phyloP scores from a whole-genome alignment of 495 filamentous ascomycete genomes.

The Sphaerosporella brunnea region DNA sequence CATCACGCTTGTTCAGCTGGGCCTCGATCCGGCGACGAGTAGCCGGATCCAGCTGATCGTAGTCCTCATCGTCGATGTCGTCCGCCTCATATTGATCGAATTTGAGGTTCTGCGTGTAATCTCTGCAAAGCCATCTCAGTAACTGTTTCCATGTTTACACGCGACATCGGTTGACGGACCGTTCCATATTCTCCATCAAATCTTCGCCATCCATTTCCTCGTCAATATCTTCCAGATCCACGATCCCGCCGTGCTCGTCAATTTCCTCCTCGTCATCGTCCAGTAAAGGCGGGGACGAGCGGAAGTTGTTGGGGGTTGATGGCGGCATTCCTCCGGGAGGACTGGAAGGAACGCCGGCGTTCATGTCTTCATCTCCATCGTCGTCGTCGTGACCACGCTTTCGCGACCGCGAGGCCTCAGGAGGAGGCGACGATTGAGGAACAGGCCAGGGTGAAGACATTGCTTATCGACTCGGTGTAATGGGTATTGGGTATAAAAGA shows the following conservation, averaged over 20 bases:
- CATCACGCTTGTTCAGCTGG: constrained; percentile 65
- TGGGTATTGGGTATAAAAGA: not conserved
- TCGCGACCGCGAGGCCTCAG: constrained; percentile 17
- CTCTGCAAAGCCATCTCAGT: constrained; percentile 12
- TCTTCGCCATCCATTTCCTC: constrained; percentile 91
- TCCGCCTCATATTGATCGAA: constrained; percentile 48
- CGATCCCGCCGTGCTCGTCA: constrained; percentile 18
- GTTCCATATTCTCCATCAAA: constrained; percentile 34
- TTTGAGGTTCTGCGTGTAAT: constrained; percentile 22
- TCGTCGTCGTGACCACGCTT: constrained; percentile 23
- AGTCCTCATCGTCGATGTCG: constrained; percentile 65
- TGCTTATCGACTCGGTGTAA: not conserved
- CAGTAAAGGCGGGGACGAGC: constrained; percentile 22
- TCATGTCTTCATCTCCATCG: constrained; percentile 14
- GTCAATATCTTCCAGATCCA: constrained; percentile 81
- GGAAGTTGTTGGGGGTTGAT: constrained; percentile 22
- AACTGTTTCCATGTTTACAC: no score
- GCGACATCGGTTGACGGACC: constrained; percentile 3
- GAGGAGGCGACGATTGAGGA: constrained; percentile 19
- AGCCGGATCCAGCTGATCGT: constrained; percentile 55
- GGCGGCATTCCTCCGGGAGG: constrained; percentile 8
- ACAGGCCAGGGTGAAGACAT: constrained; percentile 24
- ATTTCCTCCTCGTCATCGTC: constrained; percentile 24
- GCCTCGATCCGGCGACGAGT: constrained; percentile 63
- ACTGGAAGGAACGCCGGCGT: constrained; percentile 1